Percentiles rank a stretch among this genome's conserved stretches.
Evolutionary conservation across 495 filamentous ascomycete species (phyloP).

Genomic region (Hypoxylon trugodes): DNA sequence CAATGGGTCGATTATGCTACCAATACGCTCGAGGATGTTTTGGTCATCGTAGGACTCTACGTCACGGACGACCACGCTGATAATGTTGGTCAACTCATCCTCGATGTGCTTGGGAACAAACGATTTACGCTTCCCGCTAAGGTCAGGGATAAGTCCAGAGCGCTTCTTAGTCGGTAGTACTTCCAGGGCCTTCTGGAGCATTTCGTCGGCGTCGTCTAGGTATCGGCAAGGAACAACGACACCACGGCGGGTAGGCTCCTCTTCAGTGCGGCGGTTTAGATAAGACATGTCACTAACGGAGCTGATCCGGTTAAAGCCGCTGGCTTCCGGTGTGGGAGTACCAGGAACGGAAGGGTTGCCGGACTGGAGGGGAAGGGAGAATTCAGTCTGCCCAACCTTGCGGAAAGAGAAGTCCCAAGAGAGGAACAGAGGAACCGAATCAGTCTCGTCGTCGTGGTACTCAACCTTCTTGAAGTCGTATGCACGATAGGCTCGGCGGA

Average conservation of each 20-base stretch:
- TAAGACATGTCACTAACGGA: constrained; percentile 98
- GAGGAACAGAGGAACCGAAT: constrained; percentile 76
- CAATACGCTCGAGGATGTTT: constrained; percentile 79
- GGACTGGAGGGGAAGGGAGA: constrained; percentile 78
- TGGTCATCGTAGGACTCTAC: constrained; percentile 85
- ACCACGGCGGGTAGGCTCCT: constrained; percentile 88
- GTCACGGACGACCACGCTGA: constrained; percentile 91
- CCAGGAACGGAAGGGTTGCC: constrained; percentile 83
- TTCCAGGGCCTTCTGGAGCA: constrained; percentile 81
- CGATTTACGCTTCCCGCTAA: constrained; percentile 75
- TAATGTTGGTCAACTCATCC: constrained; percentile 86
- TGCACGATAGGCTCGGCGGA: constrained; percentile 95
- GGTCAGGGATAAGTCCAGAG: constrained; percentile 66
- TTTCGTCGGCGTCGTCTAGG: constrained; percentile 91
- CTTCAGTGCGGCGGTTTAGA: constrained; percentile 69
- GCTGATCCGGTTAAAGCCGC: constrained; percentile 79
- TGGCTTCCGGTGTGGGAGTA: constrained; percentile 73
- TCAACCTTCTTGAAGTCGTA: constrained; percentile 88
- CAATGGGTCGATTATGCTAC: constrained; percentile 76
- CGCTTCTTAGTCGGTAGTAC: constrained; percentile 70
- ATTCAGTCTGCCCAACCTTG: constrained; percentile 90
- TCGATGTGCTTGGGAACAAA: constrained; percentile 58
- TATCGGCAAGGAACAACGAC: constrained; percentile 93
- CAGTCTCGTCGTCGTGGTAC: constrained; percentile 78
- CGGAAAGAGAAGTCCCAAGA: constrained; percentile 96